Base-by-base conservation (phyloP, 345 rosid genomes). In the Hibiscus syriacus region DNA sequence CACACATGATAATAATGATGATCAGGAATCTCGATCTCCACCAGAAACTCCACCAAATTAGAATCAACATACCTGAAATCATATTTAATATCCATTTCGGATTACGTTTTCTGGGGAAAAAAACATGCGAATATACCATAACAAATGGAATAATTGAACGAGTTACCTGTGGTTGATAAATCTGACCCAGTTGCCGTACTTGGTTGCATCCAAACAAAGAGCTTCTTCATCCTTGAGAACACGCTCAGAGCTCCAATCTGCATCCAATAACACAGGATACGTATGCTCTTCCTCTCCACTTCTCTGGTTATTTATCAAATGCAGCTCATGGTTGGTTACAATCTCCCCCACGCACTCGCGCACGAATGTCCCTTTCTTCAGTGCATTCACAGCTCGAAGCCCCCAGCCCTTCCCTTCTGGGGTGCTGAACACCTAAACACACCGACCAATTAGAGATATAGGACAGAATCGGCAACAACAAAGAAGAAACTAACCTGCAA, bases 341-440 rank as follows among this genome's bases (percentile, higher is more conserved):
- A 86, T 79, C 79, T 83, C 90, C 27, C 90, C 90, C 8, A 80
- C 73, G 19, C 83, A 86, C 49, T 86, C 90, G 50, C 90, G 83
- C 3, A 86, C 83, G 61, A 86, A 86, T 22, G 84, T 45, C 36
- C 90, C 90, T 65, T 80, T 78, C 12, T 78, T 76, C 69, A 86
- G 52, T 29, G 54, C 76, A 32, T 78, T 22, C 14, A 77, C 70
- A 2, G 87, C 23, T 72, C 85, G 64, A 29, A 86, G 70, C 25
- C 86, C 87, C 87, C 90, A 81, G 0, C 90, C 90, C 67, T 83
- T 86, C 22, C 86, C 83, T 69, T 74, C 79, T 14, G 49, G 39
- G 6, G 83, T 78, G 54, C 63, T 20, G 54, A 83, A 83, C 48
- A 85, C 86, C 86, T 85, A 52, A 55, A n/a, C n/a, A n/a, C n/a